Evolutionary conservation across 1,284 basidiomycete genomes (phyloP).

Genomic region (Mycena sp.): DNA sequence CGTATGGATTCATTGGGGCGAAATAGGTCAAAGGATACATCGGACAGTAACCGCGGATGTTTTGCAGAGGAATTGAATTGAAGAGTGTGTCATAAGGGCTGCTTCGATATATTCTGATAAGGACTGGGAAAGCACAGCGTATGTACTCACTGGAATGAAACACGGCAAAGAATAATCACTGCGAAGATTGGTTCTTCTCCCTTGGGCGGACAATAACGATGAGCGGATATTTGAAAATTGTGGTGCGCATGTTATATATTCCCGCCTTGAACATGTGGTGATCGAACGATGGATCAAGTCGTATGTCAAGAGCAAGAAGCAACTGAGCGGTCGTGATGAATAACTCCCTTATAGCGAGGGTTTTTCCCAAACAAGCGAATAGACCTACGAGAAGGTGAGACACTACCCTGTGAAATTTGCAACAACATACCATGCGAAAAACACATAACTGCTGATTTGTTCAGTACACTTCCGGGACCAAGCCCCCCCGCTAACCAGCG

Average conservation of each 20-base stretch:
- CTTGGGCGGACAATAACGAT: neutral
- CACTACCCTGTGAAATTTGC: neutral
- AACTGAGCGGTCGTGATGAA: neutral
- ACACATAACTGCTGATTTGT: neutral
- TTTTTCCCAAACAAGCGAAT: constrained; percentile 2
- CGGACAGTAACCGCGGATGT: too few relatives aligned
- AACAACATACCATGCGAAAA: neutral
- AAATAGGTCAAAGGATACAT: too few relatives aligned
- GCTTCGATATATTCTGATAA: too few relatives aligned
- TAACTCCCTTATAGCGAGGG: neutral
- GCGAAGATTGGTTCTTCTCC: too few relatives aligned
- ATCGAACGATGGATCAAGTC: neutral
- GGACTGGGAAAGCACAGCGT: too few relatives aligned
- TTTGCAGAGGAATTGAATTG: too few relatives aligned
- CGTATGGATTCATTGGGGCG: too few relatives aligned
- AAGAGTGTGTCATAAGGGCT: too few relatives aligned
- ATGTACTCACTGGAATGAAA: too few relatives aligned
- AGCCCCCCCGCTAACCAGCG: constrained; percentile 5
- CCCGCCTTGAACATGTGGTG: neutral
- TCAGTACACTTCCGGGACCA: neutral
- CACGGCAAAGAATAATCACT: too few relatives aligned
- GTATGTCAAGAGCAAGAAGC: neutral
- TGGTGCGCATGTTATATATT: constrained; percentile 7
- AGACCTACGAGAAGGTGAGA: neutral
- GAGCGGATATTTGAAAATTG: neutral